Evolutionary conservation across 441 rosid species (phyloP).

Genomic region (Omphalea diandra): DNA sequence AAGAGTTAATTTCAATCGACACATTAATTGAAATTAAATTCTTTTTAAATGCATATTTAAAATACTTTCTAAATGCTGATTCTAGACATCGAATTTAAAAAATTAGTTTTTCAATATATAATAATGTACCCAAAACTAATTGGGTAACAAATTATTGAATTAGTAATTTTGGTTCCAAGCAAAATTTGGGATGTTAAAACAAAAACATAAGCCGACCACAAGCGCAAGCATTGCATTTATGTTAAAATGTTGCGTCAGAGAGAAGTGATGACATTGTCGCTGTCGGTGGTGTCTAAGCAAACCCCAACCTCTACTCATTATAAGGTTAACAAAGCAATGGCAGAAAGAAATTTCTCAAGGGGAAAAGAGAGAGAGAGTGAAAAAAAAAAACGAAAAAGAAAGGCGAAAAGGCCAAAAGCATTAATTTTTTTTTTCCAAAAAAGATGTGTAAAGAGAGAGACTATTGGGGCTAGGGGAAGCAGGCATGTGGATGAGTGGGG

Average conservation of each 20-base stretch:
- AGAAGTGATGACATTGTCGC: slow-evolving; percentile 12
- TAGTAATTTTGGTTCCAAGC: no score
- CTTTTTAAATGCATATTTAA: no score
- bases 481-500: slow-evolving; percentile 81
- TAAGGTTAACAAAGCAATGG: background rate
- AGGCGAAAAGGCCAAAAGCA: background rate
- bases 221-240: background rate
- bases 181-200: no score
- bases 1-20: background rate
- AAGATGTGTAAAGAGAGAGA: slow-evolving; percentile 9
- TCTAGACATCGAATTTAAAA: no score
- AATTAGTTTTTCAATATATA: no score
- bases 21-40: no score
- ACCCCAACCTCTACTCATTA: slow-evolving; percentile 21
- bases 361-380: background rate
- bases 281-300: slow-evolving; percentile 20
- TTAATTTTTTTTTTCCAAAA: background rate
- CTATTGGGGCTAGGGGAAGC: slow-evolving; percentile 51
- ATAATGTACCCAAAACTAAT: no score
- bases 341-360: background rate
- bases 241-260: slow-evolving; percentile 13
- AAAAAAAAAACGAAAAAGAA: background rate
- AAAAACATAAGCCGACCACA: slow-evolving; percentile 10
- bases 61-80: no score
- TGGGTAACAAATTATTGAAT: no score